Evolutionary conservation across 805 yeast genomes (phyloP).

Genomic region (Candida maesae): DNA sequence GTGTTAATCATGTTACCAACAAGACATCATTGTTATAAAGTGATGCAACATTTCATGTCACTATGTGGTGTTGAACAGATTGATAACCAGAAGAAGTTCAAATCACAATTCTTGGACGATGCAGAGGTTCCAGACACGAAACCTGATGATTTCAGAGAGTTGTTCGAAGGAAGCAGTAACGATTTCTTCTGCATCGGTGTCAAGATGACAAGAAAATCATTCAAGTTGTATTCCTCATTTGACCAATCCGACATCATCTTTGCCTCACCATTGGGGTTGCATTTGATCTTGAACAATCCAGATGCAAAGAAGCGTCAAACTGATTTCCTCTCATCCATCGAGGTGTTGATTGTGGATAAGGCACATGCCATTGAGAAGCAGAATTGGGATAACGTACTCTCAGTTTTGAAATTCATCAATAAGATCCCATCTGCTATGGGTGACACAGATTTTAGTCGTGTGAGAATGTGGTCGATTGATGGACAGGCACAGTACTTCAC

Average conservation of each 20-base stretch:
- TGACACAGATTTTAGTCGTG: slow-evolving; percentile 85
- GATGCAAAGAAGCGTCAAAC: slow-evolving; percentile 56
- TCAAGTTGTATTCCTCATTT: slow-evolving; percentile 80
- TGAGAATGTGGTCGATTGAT: slow-evolving; percentile 89
- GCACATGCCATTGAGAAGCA: slow-evolving; percentile 87
- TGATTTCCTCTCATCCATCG: slow-evolving; percentile 88
- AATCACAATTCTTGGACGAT: slow-evolving; percentile 59
- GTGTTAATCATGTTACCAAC: slow-evolving; percentile 82
- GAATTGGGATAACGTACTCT: slow-evolving; percentile 80
- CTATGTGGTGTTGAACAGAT: slow-evolving; percentile 68
- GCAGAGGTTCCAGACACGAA: slow-evolving; percentile 46
- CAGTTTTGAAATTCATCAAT: slow-evolving; percentile 66
- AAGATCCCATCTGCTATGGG: slow-evolving; percentile 74
- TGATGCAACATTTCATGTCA: slow-evolving; percentile 57
- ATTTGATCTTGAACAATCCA: slow-evolving; percentile 68
- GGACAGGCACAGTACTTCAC: slow-evolving; percentile 70
- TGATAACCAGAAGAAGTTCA: slow-evolving; percentile 77
- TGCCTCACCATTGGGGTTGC: slow-evolving; percentile 89
- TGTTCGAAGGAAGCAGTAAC: slow-evolving; percentile 84
- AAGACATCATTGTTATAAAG: slow-evolving; percentile 67
- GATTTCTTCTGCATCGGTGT: slow-evolving; percentile 91
- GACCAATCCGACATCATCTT: slow-evolving; percentile 81
- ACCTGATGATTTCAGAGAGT: slow-evolving; percentile 77
- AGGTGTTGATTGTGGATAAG: slow-evolving; percentile 74
- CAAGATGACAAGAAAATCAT: slow-evolving; percentile 82